Evolutionary conservation across 176 grass and related monocot genomes (phyloP), one percentile per base, ranked within the genome.

Genomic region (Eragrostis nindensis): DNA sequence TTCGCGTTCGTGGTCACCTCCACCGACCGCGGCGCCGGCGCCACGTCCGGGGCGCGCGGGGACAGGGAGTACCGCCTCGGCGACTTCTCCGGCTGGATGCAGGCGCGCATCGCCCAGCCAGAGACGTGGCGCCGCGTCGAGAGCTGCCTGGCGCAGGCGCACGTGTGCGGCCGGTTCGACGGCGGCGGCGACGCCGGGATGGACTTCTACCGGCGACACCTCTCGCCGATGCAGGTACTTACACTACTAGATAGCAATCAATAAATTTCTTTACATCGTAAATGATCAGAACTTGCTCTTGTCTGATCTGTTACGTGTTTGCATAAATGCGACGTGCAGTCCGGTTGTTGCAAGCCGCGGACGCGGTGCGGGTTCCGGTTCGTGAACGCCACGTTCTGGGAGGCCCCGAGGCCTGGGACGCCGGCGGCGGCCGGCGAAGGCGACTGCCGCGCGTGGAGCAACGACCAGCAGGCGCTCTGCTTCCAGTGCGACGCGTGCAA

Each of bases 331-430:
- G 7, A 49, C 3, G 50, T 81, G 59, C 85, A 95, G 90, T 92
- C 90, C 2, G 90, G 93, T 0, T 95, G 93, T 76, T 95, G 93
- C 76, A 92, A 92, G 77, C 93, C 93, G 39, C 93, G 87, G 17
- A 68, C 79, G 42, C 63, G 87, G 62, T 95, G 93, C 64, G 71
- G 85, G 70, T 92, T 80, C 79, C 67, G 62, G 56, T 62, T 72
- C 30, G 76, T 89, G 82, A 95, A 92, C 70, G 74, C 64, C 40
- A 95, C 87, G 26, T 90, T 69, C 59, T 92, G 88, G 82, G 80
- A 71, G 30, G 17, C 63, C 40, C 85, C 90, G 11, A 66, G 54
- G 27, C 8, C 50, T 22, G 84, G 84, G 14, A 13, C 18, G 70
- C 41, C 76, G 76, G 44, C 27, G 12, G 11, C 54, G 24, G 75